These are phyloP conservation scores for Camellia granthamiana DNA, from an alignment of 148 eudicot species.

Conservation along the genomic window DNA sequence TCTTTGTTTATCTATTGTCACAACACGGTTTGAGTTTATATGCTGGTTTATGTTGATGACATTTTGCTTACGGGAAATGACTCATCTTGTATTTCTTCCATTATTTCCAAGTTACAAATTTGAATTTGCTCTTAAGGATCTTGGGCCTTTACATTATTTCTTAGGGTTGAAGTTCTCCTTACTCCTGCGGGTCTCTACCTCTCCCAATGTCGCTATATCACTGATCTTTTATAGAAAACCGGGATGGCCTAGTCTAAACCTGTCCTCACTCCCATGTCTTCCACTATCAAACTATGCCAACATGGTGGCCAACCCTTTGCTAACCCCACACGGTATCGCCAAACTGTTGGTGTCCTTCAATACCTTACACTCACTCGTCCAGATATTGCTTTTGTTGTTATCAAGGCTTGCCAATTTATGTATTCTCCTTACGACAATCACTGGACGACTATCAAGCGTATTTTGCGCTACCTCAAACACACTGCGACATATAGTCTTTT, in stretches of 20 bases:
- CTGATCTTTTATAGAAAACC: background rate
- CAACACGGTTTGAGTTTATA: background rate
- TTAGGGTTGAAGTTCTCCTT: background rate
- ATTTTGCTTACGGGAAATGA: background rate
- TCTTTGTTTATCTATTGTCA: background rate
- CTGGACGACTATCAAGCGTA: background rate
- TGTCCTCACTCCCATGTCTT: background rate
- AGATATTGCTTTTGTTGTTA: background rate
- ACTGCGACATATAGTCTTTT: background rate
- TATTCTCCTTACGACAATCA: background rate
- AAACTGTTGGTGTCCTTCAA: background rate
- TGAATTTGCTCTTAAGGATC: background rate
- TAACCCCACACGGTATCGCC: background rate
- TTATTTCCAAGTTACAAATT: background rate
- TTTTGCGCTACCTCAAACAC: background rate
- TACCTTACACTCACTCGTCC: background rate
- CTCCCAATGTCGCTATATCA: conserved; percentile 3
- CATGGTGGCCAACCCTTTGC: background rate
- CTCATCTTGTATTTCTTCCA: too few relatives aligned
- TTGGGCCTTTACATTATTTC: conserved; percentile 5
- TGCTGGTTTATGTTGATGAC: conserved; percentile 10
- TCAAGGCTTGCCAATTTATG: conserved; percentile 1
- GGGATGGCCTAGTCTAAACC: background rate
- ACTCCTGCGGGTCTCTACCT: background rate
- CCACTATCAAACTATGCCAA: background rate